Base-by-base conservation (phyloP, 2,329 filamentous ascomycete genomes). In the Leptographium lundbergii region DNA sequence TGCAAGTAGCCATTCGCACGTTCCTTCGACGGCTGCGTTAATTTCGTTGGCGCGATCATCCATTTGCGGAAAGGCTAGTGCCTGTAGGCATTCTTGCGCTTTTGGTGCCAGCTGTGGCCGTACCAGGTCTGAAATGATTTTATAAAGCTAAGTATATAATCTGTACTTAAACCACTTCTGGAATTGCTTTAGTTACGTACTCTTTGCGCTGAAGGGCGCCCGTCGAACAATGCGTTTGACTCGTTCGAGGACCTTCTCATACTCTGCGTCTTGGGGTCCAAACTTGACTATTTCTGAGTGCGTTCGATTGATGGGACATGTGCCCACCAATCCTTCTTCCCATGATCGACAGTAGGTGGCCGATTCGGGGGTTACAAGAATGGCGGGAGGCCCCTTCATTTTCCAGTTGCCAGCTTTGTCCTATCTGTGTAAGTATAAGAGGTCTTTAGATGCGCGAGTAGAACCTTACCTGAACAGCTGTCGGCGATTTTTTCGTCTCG, bases 181-280 rank as follows among this genome's bases (percentile, higher is more conserved):
- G n/a, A n/a, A n/a, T n/a, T 13, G 9, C 36, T 42, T n/a, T 45
- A 19, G 3, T 47, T 24, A 22, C 45, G 10, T 47, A 51, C 48
- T 27, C 48, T 14, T 51, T 51, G 10, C 24, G 19, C 45, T 24
- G 1, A n/a, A 25, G 45, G 45, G 45, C 24, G 48, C 24, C 6
- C 4, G 6, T 51, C 11, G 45, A 19, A 22, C 45, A 47, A 47
- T 24, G 45, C 17, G 11, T 27, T 59, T 24, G 50, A 59, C 29
- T 22, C 19, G 29, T 36, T 22, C 29, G 13, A 54, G 4, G 1
- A 36, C n/a, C 11, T 22, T 34, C 1, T 34, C 34, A 6, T 17
- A 36, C 29, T 6, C 52, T 4, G 10, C n/a, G 27, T 71, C 66
- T 1, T 68, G 65, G 0, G 67, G 67, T 4, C 7, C 25, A 36